Evolutionary conservation across 139 green algal species (phyloP).

Genomic region (Trebouxia sp.): DNA sequence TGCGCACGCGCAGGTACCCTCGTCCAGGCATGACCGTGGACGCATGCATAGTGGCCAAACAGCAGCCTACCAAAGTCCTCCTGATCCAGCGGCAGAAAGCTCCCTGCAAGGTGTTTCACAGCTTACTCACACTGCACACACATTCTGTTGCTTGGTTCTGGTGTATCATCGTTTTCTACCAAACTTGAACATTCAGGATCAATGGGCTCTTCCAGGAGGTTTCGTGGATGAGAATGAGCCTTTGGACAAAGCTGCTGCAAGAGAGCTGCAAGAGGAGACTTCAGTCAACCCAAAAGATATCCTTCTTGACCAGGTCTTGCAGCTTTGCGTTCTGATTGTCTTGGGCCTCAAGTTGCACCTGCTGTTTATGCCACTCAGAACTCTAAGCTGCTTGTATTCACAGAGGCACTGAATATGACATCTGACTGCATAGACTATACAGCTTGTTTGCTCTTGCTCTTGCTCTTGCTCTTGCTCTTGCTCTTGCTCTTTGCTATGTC

Average conservation of each 20-base stretch:
- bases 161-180: no score
- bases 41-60: constrained; percentile 54
- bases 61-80: constrained; percentile 52
- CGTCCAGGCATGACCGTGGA: constrained; percentile 73
- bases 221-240: constrained; percentile 87
- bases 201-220: constrained; percentile 85
- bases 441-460: no score
- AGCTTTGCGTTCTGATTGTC: neutral
- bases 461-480: no score
- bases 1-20: constrained; percentile 47
- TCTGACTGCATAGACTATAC: no score
- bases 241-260: constrained; percentile 68
- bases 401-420: no score
- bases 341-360: neutral
- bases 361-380: neutral
- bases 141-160: no score
- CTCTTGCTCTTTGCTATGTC: no score
- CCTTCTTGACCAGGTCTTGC: constrained; percentile 51
- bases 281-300: constrained; percentile 57
- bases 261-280: constrained; percentile 91
- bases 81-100: constrained; percentile 72
- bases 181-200: constrained; percentile 39
- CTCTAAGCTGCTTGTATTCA: neutral
- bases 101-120: constrained; percentile 62
- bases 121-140: no score